phyloP scores from a whole-genome alignment of 2,329 filamentous ascomycete genomes.

The Phaeosphaeria sp. region DNA sequence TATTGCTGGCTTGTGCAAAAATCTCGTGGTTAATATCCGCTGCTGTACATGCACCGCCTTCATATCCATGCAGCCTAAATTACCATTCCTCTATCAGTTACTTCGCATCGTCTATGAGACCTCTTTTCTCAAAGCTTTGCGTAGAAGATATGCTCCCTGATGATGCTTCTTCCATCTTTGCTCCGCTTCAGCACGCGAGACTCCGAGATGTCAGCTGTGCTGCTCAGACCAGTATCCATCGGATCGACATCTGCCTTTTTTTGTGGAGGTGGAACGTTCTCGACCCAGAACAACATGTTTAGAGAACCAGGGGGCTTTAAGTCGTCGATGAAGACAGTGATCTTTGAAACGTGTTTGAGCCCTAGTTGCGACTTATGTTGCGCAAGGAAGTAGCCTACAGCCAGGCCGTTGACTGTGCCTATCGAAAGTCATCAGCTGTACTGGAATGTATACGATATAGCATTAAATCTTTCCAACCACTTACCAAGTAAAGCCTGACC shows the following conservation, averaged over 20 bases:
- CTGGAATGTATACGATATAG: not conserved
- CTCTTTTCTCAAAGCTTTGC: not conserved
- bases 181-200: not conserved
- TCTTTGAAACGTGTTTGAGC: conserved; percentile 13
- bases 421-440: not conserved
- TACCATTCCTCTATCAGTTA: not conserved
- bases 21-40: not conserved
- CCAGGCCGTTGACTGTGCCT: conserved; percentile 16
- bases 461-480: not conserved
- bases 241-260: not conserved
- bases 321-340: conserved; percentile 16
- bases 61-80: not conserved
- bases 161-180: not conserved
- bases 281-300: conserved; percentile 18
- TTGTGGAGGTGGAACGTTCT: conserved; percentile 1
- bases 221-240: not conserved
- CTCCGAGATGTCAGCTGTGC: no score
- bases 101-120: not conserved
- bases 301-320: not conserved
- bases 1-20: no score
- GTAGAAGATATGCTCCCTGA: not conserved
- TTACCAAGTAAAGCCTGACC: not conserved
- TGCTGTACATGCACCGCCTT: not conserved
- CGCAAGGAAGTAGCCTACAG: conserved; percentile 15
- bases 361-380: conserved; percentile 17